These are phyloP conservation scores for Margaritispora aquatica DNA, from an alignment of 495 filamentous ascomycete species.

Conservation along the genomic window DNA sequence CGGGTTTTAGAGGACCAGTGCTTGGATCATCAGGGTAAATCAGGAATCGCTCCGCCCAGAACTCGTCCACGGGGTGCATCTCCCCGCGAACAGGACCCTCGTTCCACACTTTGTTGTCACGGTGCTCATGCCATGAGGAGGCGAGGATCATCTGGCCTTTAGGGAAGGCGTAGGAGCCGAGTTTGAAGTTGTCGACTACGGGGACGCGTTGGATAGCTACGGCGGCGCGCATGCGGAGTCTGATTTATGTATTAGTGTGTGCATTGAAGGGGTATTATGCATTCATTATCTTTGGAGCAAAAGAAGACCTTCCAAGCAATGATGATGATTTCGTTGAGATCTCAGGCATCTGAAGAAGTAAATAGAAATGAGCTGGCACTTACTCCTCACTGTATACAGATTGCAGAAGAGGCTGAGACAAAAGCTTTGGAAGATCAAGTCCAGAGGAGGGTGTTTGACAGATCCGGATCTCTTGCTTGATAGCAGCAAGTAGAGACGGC, in stretches of 20 bases:
- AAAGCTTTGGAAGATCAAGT: slow-evolving; percentile 25
- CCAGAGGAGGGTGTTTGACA: too few relatives aligned
- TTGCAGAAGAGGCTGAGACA: slow-evolving; percentile 25
- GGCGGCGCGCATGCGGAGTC: slow-evolving; percentile 19
- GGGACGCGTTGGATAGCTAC: slow-evolving; percentile 13
- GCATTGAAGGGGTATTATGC: too few relatives aligned
- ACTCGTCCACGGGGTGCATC: slow-evolving; percentile 27
- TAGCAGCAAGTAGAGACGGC: background rate
- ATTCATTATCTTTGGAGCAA: too few relatives aligned
- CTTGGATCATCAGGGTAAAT: slow-evolving; percentile 28
- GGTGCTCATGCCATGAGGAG: background rate
- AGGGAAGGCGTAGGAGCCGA: background rate
- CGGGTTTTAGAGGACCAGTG: slow-evolving; percentile 24
- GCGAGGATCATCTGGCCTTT: background rate
- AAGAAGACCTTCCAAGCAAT: too few relatives aligned
- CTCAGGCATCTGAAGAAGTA: too few relatives aligned
- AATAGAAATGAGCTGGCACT: too few relatives aligned
- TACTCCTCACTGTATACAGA: slow-evolving; percentile 22
- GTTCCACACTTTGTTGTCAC: slow-evolving; percentile 23
- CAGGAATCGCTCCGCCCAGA: slow-evolving; percentile 37
- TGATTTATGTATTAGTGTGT: too few relatives aligned
- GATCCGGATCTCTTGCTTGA: background rate
- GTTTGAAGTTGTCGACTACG: background rate
- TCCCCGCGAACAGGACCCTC: slow-evolving; percentile 2
- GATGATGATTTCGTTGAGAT: too few relatives aligned